Conservation (phyloP, 257 asterid species). For the Cruciata laevipes region DNA sequence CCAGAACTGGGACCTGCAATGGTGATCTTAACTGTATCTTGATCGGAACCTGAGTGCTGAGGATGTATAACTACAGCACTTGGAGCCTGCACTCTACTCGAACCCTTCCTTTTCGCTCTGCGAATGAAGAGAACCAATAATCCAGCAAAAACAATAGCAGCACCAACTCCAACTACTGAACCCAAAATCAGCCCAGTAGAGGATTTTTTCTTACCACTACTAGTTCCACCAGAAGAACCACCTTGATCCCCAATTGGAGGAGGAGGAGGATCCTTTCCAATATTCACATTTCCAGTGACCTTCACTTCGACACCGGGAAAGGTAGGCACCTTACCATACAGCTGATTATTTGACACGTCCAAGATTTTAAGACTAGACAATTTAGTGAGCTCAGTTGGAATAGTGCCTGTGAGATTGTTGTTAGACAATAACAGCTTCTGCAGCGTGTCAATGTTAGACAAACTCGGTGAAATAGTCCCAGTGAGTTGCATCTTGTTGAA, state of each 20-base stretch:
- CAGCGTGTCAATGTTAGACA: conserved; percentile 37
- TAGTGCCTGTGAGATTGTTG: conserved; percentile 51
- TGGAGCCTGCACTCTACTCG: conserved; percentile 40
- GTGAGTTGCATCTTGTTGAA: conserved; percentile 43
- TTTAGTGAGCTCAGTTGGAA: conserved; percentile 50
- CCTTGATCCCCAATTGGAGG: conserved; percentile 36
- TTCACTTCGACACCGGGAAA: conserved; percentile 38
- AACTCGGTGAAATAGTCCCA: conserved; percentile 56
- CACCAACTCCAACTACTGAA: conserved; percentile 54
- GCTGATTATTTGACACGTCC: conserved; percentile 60
- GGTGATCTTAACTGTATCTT: conserved; percentile 64
- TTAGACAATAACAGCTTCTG: conserved; percentile 46
- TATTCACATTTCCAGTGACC: conserved; percentile 40
- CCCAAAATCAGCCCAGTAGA: conserved; percentile 49
- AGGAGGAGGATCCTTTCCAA: conserved; percentile 57
- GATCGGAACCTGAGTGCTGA: conserved; percentile 60
- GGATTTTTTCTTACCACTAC: conserved; percentile 38
- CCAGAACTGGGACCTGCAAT: conserved; percentile 44
- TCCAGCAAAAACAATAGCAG: conserved; percentile 37
- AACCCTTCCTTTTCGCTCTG: conserved; percentile 36
- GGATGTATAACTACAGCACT: conserved; percentile 63
- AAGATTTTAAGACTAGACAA: conserved; percentile 39
- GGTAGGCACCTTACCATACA: conserved; percentile 48
- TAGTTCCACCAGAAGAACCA: conserved; percentile 15
- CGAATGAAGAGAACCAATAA: conserved; percentile 32